Evolutionary conservation across 1,139 yeast genomes (phyloP), one percentile per base, ranked within the genome.

Genomic region (Kodamaea arcana): DNA sequence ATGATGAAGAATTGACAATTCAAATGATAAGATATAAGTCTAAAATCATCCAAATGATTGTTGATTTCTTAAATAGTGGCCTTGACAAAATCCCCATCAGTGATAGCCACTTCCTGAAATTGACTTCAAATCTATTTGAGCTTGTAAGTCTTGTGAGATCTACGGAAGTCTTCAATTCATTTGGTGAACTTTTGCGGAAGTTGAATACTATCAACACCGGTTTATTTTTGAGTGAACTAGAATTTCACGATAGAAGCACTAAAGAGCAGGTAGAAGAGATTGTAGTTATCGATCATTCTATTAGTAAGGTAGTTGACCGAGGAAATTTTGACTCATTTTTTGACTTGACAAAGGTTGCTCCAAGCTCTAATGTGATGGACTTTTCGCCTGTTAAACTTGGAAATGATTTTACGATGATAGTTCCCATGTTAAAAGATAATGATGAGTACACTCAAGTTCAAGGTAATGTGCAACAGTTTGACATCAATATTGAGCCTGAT

Each of bases 381-480:
- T 39, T 58, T 15, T 61, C 66, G 1, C 69, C 68, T 1, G 51
- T 61, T 15, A 62, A 64, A 41, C 50, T 48, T 14, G 49, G 54
- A 3, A 50, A 60, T 8, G 72, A 65, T 33, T 61, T 66, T 34
- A 66, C 72, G 1, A 65, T 65, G 70, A 43, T 66, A 17, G 40
- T 62, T 16, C 70, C 71, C 4, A 41, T 47, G 4, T 40, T 42
- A 33, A 48, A 50, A 32, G 48, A 40, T 4, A 37, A 46, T 30
- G 34, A 47, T 21, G 57, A 50, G 21, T 38, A 44, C 12, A 35
- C 46, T 4, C 43, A 42, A 21, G 25, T 38, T 12, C 37, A 20
- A n/a, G 32, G n/a, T n/a, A n/a, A n/a, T 20, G 23, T 11, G 23
- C 23, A 8, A 11, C 23, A 20, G 23, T 11, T 25, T 25, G 28